Evolutionary conservation across 1,284 basidiomycete genomes (phyloP).

Genomic region (Cutaneotrichosporon sp.): DNA sequence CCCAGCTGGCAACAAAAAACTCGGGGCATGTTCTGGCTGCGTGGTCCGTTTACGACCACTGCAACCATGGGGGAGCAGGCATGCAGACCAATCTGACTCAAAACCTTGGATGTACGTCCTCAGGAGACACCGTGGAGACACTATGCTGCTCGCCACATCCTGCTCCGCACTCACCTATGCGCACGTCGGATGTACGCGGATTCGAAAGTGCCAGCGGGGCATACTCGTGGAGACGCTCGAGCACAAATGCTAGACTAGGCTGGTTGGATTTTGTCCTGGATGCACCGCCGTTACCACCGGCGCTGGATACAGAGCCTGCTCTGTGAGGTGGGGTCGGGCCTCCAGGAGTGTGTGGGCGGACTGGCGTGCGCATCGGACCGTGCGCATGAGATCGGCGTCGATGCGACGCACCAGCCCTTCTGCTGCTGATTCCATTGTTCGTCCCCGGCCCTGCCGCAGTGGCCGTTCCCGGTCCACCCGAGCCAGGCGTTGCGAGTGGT

Average conservation of each 20-base stretch:
- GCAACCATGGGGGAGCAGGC: not conserved
- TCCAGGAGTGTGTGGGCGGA: not conserved
- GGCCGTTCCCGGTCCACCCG: not conserved
- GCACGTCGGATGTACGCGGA: constrained; percentile 35
- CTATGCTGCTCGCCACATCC: not conserved
- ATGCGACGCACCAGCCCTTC: not conserved
- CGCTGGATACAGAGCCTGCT: not conserved
- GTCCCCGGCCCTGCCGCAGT: not conserved
- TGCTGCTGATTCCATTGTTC: not conserved
- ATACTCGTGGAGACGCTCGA: constrained; percentile 34
- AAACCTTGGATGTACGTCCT: no score
- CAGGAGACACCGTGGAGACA: no score
- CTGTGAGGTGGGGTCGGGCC: not conserved
- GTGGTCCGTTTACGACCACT: not conserved
- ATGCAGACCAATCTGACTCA: not conserved
- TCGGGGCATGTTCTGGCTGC: not conserved
- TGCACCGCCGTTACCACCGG: not conserved
- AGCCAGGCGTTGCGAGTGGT: not conserved
- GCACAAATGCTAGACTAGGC: constrained; percentile 29
- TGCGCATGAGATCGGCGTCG: not conserved
- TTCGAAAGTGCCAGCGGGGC: constrained; percentile 40
- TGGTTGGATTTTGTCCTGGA: not conserved
- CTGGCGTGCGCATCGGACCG: not conserved
- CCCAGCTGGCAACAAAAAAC: no score
- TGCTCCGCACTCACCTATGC: constrained; percentile 36